phyloP scores from a whole-genome alignment of 768 basidiomycete species.

The Lactarius hengduanensis region DNA sequence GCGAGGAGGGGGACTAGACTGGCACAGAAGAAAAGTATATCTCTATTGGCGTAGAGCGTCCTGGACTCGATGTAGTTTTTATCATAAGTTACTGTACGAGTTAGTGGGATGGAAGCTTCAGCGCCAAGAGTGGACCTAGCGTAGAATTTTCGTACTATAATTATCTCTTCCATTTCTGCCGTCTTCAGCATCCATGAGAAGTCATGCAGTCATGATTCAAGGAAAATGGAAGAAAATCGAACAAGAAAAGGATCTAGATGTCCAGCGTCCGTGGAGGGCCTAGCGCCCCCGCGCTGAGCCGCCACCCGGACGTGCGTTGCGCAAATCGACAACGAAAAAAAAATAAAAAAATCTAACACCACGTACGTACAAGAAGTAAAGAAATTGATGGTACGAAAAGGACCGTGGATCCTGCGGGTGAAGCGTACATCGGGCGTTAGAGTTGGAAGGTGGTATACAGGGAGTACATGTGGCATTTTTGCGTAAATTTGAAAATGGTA shows the following conservation, averaged over 20 bases:
- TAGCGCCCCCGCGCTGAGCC: background rate
- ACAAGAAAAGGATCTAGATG: background rate
- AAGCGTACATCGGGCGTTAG: conserved; percentile 1
- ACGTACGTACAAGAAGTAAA: background rate
- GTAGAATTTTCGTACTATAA: no score
- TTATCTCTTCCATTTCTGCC: no score
- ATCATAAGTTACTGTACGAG: no score
- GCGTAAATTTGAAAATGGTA: background rate
- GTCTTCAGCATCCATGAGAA: no score
- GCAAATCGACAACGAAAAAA: background rate
- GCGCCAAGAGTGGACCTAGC: no score
- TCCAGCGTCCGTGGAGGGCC: background rate
- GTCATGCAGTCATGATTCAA: no score
- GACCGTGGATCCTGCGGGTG: background rate
- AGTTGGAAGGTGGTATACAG: conserved; percentile 11
- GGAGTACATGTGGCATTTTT: conserved; percentile 3
- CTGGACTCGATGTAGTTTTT: no score
- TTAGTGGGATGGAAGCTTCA: no score
- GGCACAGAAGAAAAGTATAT: no score
- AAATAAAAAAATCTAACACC: background rate
- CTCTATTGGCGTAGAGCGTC: no score
- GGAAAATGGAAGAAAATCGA: background rate
- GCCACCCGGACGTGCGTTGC: conserved; percentile 7
- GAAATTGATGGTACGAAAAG: background rate
- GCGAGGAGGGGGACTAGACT: no score